Base-by-base conservation (phyloP, 495 filamentous ascomycete genomes). In the Hypoxylon rickii region DNA sequence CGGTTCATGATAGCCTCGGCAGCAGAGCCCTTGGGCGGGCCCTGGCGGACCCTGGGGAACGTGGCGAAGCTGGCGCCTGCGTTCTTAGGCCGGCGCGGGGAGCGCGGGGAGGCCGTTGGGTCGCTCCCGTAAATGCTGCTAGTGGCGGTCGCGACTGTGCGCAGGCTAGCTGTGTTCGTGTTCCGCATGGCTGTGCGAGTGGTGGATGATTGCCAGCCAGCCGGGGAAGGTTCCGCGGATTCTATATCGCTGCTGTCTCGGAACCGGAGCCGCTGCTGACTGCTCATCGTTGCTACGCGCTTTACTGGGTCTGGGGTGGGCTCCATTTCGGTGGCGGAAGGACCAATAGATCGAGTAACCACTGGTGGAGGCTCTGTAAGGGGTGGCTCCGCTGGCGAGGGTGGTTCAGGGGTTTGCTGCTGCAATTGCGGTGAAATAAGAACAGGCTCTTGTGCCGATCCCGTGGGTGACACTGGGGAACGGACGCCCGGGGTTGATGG, bases 191-290 rank as follows among this genome's bases (percentile, higher is more conserved):
- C 13, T 11, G 24, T 17, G 16, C 15, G 36, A 13, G 40, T 40
- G 18, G 49, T 12, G 12, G 49, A 52, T 22, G 32, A 11, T 36
- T 21, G 32, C 54, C 54, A 57, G 22, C 21, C 36, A 10, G 48
- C 49, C 7, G 64, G 64, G 8, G 64, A 61, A 7, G 64, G 42
- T 36, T 64, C 56, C 3, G 34, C 61, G 0, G 64, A 64, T 12
- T 67, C 64, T 2, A 67, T 24, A 19, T 67, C 64, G 38, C 64
- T 67, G 22, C 64, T 67, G 17, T 67, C 64, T n/a, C 64, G 61
- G 46, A 67, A 67, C 6, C 56, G 50, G 16, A 67, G 58, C 1
- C 64, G 64, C 18, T 61, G 48, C 15, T 55, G 61, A 21, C 33
- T 58, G 18, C 45, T 50, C 42, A 49, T 46, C 10, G 58, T 63